Evolutionary conservation across 1,284 basidiomycete genomes (phyloP).

Genomic region (Neonothopanus nambi): DNA sequence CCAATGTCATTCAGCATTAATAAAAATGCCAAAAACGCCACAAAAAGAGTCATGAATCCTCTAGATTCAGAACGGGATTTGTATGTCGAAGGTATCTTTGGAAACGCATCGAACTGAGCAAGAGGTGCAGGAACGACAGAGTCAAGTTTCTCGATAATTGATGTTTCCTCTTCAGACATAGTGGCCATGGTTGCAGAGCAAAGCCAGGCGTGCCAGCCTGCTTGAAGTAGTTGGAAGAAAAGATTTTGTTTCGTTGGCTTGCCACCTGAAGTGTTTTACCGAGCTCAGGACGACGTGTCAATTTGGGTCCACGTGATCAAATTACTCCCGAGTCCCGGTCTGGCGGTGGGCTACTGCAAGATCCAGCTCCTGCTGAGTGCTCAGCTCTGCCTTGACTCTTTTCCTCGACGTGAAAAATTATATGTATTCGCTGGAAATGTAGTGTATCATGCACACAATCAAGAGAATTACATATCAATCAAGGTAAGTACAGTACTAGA

Average conservation of each 20-base stretch:
- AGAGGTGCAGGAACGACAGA: slow-evolving; percentile 52
- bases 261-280: too few species aligned
- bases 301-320: not conserved
- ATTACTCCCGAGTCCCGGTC: not conserved
- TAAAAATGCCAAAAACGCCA: slow-evolving; percentile 70
- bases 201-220: too few species aligned
- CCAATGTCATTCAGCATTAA: slow-evolving; percentile 86
- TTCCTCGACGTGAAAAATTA: too few species aligned
- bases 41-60: slow-evolving; percentile 85
- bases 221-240: too few species aligned
- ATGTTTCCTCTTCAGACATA: slow-evolving; percentile 27
- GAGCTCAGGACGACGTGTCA: slow-evolving; percentile 10
- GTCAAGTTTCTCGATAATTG: slow-evolving; percentile 58
- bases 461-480: too few species aligned
- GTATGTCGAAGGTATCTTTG: slow-evolving; percentile 88
- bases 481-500: too few species aligned
- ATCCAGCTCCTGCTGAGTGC: not conserved
- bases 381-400: too few species aligned
- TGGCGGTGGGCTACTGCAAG: not conserved
- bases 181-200: slow-evolving; percentile 6
- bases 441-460: too few species aligned
- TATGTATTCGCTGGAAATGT: too few species aligned
- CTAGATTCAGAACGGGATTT: slow-evolving; percentile 83
- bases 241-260: too few species aligned
- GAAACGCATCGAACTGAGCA: slow-evolving; percentile 79